Evolutionary conservation across 2,329 filamentous ascomycete species (phyloP).

Genomic region (Colletotrichum salicis): DNA sequence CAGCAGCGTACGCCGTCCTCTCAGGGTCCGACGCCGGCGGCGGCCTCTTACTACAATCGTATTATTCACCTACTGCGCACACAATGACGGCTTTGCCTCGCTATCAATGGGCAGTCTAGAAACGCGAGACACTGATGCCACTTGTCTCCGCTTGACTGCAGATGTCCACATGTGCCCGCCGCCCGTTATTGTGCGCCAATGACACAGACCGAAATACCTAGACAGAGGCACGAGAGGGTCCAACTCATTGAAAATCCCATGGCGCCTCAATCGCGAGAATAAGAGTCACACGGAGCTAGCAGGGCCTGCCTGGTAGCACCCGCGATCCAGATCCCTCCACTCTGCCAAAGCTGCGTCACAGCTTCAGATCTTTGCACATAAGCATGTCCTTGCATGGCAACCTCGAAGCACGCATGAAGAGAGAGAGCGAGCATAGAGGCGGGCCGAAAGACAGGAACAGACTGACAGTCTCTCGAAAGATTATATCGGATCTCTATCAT

Average conservation of each 20-base stretch:
- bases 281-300: slow-evolving; percentile 30
- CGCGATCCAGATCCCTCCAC: slow-evolving; percentile 29
- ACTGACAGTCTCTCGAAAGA: background rate
- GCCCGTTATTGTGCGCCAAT: slow-evolving; percentile 32
- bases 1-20: slow-evolving; percentile 2
- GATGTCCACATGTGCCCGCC: slow-evolving; percentile 29
- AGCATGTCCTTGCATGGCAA: slow-evolving; percentile 3
- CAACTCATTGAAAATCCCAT: slow-evolving; percentile 7
- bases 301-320: slow-evolving; percentile 24
- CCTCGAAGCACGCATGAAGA: background rate
- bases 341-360: slow-evolving; percentile 22
- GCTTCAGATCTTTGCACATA: slow-evolving; percentile 11
- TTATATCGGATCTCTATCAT: background rate
- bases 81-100: slow-evolving; percentile 26
- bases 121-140: slow-evolving; percentile 31
- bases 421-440: background rate
- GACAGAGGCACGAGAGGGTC: slow-evolving; percentile 5
- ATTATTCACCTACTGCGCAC: slow-evolving; percentile 12
- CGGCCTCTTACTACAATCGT: slow-evolving; percentile 21
- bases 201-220: slow-evolving; percentile 13
- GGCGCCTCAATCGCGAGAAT: slow-evolving; percentile 17
- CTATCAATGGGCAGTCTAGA: slow-evolving; percentile 24
- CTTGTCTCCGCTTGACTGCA: slow-evolving; percentile 32
- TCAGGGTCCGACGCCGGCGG: slow-evolving; percentile 3
- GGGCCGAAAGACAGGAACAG: background rate